Evolutionary conservation across 2,329 filamentous ascomycete species (phyloP).

Genomic region (Chrysoporthe deuterocubensis): DNA sequence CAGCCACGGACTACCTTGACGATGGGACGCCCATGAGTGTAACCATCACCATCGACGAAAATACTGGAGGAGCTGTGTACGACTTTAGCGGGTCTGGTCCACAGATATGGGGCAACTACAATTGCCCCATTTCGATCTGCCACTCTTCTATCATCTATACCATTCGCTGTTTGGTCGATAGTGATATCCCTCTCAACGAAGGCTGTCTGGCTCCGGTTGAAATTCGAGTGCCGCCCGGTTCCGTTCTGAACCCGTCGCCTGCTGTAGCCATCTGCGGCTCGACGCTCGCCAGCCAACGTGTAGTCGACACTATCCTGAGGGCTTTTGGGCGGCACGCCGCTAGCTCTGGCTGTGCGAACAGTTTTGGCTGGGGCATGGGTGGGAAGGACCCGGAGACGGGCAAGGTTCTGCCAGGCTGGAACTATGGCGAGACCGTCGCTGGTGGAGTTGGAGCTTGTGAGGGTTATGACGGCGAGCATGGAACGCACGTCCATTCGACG

Average conservation of each 20-base stretch:
- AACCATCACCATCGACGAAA: slow-evolving; percentile 36
- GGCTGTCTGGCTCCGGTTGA: slow-evolving; percentile 41
- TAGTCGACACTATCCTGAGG: slow-evolving; percentile 30
- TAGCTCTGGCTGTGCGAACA: slow-evolving; percentile 30
- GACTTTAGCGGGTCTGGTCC: slow-evolving; percentile 42
- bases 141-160: slow-evolving; percentile 44
- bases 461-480: slow-evolving; percentile 35
- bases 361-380: slow-evolving; percentile 31
- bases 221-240: slow-evolving; percentile 38
- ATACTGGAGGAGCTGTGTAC: slow-evolving; percentile 38
- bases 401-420: slow-evolving; percentile 32
- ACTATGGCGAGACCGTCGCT: slow-evolving; percentile 39
- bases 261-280: slow-evolving; percentile 33
- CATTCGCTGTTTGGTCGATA: slow-evolving; percentile 40
- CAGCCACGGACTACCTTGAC: slow-evolving; percentile 41
- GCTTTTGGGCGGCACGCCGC: slow-evolving; percentile 31
- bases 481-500: slow-evolving; percentile 36
- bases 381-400: slow-evolving; percentile 29
- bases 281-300: slow-evolving; percentile 27
- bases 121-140: slow-evolving; percentile 42
- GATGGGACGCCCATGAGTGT: slow-evolving; percentile 41
- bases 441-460: slow-evolving; percentile 39
- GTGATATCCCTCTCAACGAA: slow-evolving; percentile 43
- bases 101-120: slow-evolving; percentile 42
- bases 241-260: slow-evolving; percentile 40